Percentiles rank a stretch among this genome's conserved stretches.
These are phyloP conservation scores for Exophiala mesophila DNA, from an alignment of 2,329 filamentous ascomycete genomes.

Conservation along the genomic window DNA sequence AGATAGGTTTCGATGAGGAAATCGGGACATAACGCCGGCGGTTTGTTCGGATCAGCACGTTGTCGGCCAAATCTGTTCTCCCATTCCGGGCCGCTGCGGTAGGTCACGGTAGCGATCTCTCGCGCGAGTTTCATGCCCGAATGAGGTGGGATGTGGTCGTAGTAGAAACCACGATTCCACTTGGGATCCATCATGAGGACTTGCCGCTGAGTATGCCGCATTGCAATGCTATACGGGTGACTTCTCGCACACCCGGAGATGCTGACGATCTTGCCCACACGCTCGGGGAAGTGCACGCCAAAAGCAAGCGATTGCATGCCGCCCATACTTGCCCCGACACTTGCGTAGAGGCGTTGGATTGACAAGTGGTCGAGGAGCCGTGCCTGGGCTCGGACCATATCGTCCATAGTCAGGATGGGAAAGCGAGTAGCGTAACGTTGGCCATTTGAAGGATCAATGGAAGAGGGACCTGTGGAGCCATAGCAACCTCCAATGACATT, in stretches of 20 bases:
- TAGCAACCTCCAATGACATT: slow-evolving; percentile 96
- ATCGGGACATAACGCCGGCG: slow-evolving; percentile 90
- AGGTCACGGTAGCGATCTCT: slow-evolving; percentile 96
- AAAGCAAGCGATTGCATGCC: slow-evolving; percentile 95
- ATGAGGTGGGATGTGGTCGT: slow-evolving; percentile 78
- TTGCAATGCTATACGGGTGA: slow-evolving; percentile 96
- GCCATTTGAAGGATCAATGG: slow-evolving; percentile 81
- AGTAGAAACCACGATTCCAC: slow-evolving; percentile 95
- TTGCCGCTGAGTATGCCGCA: slow-evolving; percentile 95
- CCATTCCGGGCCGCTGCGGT: slow-evolving; percentile 95
- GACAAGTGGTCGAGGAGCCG: slow-evolving; percentile 74
- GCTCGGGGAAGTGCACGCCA: slow-evolving; percentile 73
- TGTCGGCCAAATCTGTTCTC: slow-evolving; percentile 87
- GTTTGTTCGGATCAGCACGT: slow-evolving; percentile 77
- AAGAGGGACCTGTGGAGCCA: slow-evolving; percentile 86
- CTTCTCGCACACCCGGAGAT: slow-evolving; percentile 91
- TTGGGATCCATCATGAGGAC: slow-evolving; percentile 99
- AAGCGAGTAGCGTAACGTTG: slow-evolving; percentile 89
- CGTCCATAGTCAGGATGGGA: slow-evolving; percentile 89
- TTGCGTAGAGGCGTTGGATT: slow-evolving; percentile 77
- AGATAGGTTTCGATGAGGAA: slow-evolving; percentile 98
- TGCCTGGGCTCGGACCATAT: slow-evolving; percentile 97
- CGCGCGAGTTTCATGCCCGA: slow-evolving; percentile 96
- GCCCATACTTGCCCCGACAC: slow-evolving; percentile 94
- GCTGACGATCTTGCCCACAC: slow-evolving; percentile 76